These are phyloP conservation scores for Fusarium marasasianum DNA, from an alignment of 2,329 filamentous ascomycete species.

Conservation along the genomic window DNA sequence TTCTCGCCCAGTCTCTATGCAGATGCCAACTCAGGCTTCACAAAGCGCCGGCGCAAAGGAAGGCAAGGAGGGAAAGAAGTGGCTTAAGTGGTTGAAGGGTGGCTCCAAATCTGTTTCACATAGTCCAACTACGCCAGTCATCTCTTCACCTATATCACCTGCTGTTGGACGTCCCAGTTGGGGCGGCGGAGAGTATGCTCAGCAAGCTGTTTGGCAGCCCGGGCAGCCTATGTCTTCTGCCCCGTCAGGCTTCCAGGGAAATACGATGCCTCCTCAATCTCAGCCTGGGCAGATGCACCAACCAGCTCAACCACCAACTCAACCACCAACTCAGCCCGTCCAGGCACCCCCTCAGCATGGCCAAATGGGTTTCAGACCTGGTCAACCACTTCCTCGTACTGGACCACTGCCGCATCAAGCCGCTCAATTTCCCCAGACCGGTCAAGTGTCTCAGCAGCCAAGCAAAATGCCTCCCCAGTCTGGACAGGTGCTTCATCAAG, in stretches of 20 bases:
- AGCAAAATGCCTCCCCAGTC: neutral
- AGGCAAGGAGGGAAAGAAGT: conserved; percentile 37
- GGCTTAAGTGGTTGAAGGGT: conserved; percentile 41
- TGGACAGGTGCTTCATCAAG: neutral
- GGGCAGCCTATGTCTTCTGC: conserved; percentile 21
- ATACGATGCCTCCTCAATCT: conserved; percentile 4
- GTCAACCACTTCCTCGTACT: neutral
- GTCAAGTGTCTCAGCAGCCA: neutral
- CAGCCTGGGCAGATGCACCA: neutral
- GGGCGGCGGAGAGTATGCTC: conserved; percentile 35
- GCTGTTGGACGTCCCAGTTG: conserved; percentile 15
- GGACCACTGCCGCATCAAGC: neutral
- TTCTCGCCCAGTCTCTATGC: conserved; percentile 30
- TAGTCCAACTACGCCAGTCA: conserved; percentile 28
- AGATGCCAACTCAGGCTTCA: conserved; percentile 23
- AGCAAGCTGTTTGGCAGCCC: conserved; percentile 37
- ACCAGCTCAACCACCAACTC: neutral
- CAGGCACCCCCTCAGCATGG: neutral
- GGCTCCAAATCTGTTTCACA: conserved; percentile 34
- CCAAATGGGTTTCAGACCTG: neutral
- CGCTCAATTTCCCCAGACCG: neutral
- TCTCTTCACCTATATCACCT: conserved; percentile 19
- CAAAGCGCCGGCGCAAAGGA: conserved; percentile 36
- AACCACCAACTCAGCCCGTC: neutral
- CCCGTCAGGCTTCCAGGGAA: conserved; percentile 10